Evolutionary conservation across 306 rosid species (phyloP), one percentile per base, ranked within the genome.

Genomic region (Mimosa bimucronata): DNA sequence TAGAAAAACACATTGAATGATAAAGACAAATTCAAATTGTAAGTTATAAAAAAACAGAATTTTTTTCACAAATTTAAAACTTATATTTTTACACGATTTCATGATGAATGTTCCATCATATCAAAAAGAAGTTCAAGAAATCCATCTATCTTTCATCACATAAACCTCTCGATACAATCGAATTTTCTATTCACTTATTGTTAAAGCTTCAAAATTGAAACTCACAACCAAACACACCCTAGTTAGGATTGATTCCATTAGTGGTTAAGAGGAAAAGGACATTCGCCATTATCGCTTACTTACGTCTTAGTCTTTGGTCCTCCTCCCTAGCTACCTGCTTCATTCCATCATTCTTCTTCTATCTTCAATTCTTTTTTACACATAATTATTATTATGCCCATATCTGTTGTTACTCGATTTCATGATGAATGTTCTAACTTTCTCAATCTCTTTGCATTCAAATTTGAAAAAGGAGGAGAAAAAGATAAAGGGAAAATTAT

Each of bases 271-370:
- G 29, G 74, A 42, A 68, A 68, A 68, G 34, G 55, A 41, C 18
- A 11, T 26, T 69, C 53, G 12, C 52, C 34, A 69, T 41, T 21
- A 53, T 53, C 18, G 60, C 60, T 7, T 4, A 53, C n/a, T n/a
- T n/a, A 15, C 25, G 81, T 83, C 81, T 77, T n/a, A 11, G 48
- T 73, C 73, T 77, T 68, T 62, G 85, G 68, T 69, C 81, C 45
- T 80, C 68, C 68, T 61, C 25, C 41, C 38, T 23, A 9, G 29
- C 62, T 55, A 21, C 6, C 30, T 57, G 60, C 0, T 25, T 58
- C 65, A 58, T 57, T 23, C 31, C 10, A 23, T 68, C 42, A 74
- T 78, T 74, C 69, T 80, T 62, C 62, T 52, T 64, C n/a, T n/a
- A n/a, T n/a, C 71, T 80, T 83, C 62, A 67, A 65, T 65, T 65